Base-by-base conservation (phyloP, 1,284 basidiomycete species). In the Trichosporon sp. region DNA sequence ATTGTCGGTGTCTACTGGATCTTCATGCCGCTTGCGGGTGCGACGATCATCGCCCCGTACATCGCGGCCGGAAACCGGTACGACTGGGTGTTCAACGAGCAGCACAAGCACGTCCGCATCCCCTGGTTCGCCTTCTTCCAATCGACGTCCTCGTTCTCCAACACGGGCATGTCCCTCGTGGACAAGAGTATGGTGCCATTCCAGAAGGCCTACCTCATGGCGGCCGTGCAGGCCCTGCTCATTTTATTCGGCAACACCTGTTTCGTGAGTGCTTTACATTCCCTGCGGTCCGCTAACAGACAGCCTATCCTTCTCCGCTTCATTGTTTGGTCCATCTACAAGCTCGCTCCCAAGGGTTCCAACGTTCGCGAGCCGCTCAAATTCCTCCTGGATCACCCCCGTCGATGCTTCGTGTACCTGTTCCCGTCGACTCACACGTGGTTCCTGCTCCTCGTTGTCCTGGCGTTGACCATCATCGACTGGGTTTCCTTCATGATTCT, bases 391-490 rank as follows among this genome's bases (percentile, higher is more conserved):
- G 95, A 98, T 78, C 96, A 98, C 78, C 96, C 96, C n/a, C 65
- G 66, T 42, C 80, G 79, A 73, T 94, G 96, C 84, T 98, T 93
- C 79, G 89, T 96, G 53, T 95, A 97, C 80, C 87, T 99, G 7
- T 98, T 99, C 77, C 96, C 96, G 0, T 90, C 93, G 0, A 92
- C 94, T 74, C 95, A 98, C 79, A 98, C 95, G 1, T 96, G 94
- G 93, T 93, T 95, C 75, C 87, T 98, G 15, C 73, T 93, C 0
- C 87, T 88, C 27, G 78, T 84, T 2, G 89, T 97, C 56, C 53
- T 91, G 9, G 77, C 85, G 3, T 85, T 98, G 35, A 93, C 89
- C 90, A 92, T 27, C 44, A 90, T 90, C 62, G 94, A 98, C 84
- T 97, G 92, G 89, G 86, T 95, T 66, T 90, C 88, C 75, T 95